Evolutionary conservation across 371 early-diverging fungal species (phyloP).

Genomic region (Mucor irregularis): DNA sequence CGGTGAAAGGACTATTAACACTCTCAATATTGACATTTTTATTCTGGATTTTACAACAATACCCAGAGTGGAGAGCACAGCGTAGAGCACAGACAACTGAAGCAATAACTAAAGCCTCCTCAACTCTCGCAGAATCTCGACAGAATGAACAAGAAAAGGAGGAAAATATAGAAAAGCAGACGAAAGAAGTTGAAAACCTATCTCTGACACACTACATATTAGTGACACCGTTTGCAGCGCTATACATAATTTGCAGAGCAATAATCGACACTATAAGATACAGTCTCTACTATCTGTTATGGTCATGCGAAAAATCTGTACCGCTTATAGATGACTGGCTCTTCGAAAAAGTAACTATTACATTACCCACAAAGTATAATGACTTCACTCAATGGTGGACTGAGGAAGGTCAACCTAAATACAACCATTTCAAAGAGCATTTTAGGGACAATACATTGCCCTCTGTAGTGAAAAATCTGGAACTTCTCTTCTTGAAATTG

Average conservation of each 20-base stretch:
- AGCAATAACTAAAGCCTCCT: not conserved
- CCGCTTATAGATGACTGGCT: conserved; percentile 43
- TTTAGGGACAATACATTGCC: conserved; percentile 4
- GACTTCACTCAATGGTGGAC: conserved; percentile 29
- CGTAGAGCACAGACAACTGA: not conserved
- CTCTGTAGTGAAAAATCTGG: not conserved
- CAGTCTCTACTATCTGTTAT: conserved; percentile 22
- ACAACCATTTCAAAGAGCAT: not conserved
- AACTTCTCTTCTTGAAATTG: not conserved
- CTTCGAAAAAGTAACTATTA: conserved; percentile 31
- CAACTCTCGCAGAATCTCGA: not conserved
- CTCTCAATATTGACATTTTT: not conserved
- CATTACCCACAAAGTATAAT: conserved; percentile 20
- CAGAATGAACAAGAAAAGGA: not conserved
- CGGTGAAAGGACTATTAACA: conserved; percentile 21
- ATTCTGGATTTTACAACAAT: conserved; percentile 10
- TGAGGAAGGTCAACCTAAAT: conserved; percentile 13
- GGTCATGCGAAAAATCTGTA: conserved; percentile 25
- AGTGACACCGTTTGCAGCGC: conserved; percentile 32
- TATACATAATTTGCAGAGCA: conserved; percentile 28
- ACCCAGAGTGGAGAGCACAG: conserved; percentile 17
- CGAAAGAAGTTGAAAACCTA: conserved; percentile 7
- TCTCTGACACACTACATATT: conserved; percentile 34
- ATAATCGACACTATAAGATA: conserved; percentile 18
- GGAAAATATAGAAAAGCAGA: not conserved